A percentile compares a stretch with the other conserved stretches of the same genome.
phyloP scores from a whole-genome alignment of 225 moss, liverwort and hornwort genomes.

The Pseudisothecium myosuroides region DNA sequence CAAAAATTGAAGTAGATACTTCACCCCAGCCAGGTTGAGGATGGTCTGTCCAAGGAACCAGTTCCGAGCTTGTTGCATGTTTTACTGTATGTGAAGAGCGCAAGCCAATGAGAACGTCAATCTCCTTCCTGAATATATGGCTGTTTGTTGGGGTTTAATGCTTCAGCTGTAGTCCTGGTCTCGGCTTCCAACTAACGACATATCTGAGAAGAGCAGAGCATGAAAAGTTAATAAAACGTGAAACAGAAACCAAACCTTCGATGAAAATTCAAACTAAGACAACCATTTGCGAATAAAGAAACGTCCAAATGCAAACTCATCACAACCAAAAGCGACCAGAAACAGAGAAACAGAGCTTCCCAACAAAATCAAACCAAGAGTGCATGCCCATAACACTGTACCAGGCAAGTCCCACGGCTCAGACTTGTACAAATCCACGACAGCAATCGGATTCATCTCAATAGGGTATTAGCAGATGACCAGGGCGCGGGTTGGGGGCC shows the following conservation, averaged over 20 bases:
- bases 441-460: conserved; percentile 45
- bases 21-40: too few relatives aligned
- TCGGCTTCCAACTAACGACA: conserved; percentile 18
- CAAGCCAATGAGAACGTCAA: too few relatives aligned
- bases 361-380: not conserved
- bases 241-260: too few relatives aligned
- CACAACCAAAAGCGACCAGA: not conserved
- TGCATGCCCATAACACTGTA: not conserved
- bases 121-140: too few relatives aligned
- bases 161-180: conserved; percentile 33
- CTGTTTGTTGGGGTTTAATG: too few relatives aligned
- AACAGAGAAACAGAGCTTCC: too few relatives aligned
- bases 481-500: too few relatives aligned
- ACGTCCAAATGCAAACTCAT: not conserved
- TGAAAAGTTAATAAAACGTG: not conserved
- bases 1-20: too few relatives aligned
- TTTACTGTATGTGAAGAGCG: too few relatives aligned
- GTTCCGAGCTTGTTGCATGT: too few relatives aligned
- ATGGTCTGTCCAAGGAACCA: too few relatives aligned
- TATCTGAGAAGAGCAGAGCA: not conserved
- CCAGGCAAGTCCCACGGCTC: conserved; percentile 84
- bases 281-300: too few relatives aligned
- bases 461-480: not conserved
- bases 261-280: not conserved
- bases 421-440: conserved; percentile 70